Percentiles rank a stretch among this genome's conserved stretches.
Conservation (phyloP, 1,284 basidiomycete species). For the Ustilago cynodontis region DNA sequence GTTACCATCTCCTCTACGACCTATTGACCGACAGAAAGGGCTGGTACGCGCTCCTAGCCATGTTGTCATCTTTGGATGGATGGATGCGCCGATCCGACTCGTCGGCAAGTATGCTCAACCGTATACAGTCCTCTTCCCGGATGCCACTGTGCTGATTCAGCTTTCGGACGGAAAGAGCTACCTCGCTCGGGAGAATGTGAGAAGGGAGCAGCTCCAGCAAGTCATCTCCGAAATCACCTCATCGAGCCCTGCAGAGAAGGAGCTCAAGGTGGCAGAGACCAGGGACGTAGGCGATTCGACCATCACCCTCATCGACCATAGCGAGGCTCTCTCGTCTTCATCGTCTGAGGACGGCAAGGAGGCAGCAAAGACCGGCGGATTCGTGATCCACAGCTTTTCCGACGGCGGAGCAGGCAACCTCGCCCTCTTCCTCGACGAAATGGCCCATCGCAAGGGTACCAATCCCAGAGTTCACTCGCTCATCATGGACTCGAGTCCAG, state of each 20-base stretch:
- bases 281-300: conserved; percentile 51
- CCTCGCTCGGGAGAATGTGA: conserved; percentile 32
- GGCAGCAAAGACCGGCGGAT: conserved; percentile 8
- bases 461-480: conserved; percentile 30
- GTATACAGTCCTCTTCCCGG: conserved; percentile 59
- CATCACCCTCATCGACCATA: conserved; percentile 40
- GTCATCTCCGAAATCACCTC: conserved; percentile 34
- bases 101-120: conserved; percentile 63
- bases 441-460: conserved; percentile 22
- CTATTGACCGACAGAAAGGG: conserved; percentile 15
- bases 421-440: conserved; percentile 38
- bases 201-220: conserved; percentile 24
- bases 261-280: background rate
- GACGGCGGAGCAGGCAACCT: conserved; percentile 61
- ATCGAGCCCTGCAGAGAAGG: background rate
- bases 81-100: conserved; percentile 63
- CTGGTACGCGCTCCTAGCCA: conserved; percentile 22
- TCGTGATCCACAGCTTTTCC: conserved; percentile 55
- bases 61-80: conserved; percentile 64
- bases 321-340: conserved; percentile 22
- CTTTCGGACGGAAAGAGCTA: conserved; percentile 56
- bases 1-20: conserved; percentile 31
- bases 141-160: conserved; percentile 59
- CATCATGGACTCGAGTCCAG: conserved; percentile 60
- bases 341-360: conserved; percentile 16